Evolutionary conservation across 140 eudicot species (phyloP), one percentile per base, ranked within the genome.

Genomic region (Stevia rebaudiana): DNA sequence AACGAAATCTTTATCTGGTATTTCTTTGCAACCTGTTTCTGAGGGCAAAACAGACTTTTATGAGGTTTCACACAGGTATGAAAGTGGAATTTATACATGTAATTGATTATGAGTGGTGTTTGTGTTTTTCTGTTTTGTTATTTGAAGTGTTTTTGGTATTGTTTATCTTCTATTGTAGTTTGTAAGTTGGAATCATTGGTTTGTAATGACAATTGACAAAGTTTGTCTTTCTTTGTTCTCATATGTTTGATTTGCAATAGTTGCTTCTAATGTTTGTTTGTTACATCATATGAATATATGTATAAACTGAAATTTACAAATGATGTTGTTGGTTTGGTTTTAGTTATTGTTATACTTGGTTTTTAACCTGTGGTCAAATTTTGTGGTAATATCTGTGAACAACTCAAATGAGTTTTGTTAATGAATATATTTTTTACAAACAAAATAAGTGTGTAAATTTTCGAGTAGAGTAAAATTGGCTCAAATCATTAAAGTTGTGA

Each of bases 11-110:
- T 76, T 91, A 61, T 87, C 98, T 37, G 96, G 98, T 67, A 80
- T 91, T 46, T 74, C 85, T 25, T 63, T 91, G 72, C 78, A 37
- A 49, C 89, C 92, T 64, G 96, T 88, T 67, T 79, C 96, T 0
- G 96, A 91, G 74, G 96, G 91, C 35, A 81, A 77, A 70, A 81
- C 68, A 0, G 96, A 87, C 67, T 91, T 91, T 71, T 87, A 83
- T 49, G 95, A 81, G 89, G 86, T 79, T 56, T 78, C 81, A 8
- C 86, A 91, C 80, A 91, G 94, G 95, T 89, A 74, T 37, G 85
- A 81, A 67, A 91, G 84, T 73, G 95, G 89, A 43, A 72, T 65
- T 71, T 91, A 91, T 76, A 76, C 80, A 36, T 87, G 95, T 83
- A 91, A 85, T 75, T 91, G 72, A 82, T 23, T 19, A 16, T 2